Evolutionary conservation across 257 asterid species (phyloP), one percentile per base, ranked within the genome.

Genomic region (Knoxia roxburghii): DNA sequence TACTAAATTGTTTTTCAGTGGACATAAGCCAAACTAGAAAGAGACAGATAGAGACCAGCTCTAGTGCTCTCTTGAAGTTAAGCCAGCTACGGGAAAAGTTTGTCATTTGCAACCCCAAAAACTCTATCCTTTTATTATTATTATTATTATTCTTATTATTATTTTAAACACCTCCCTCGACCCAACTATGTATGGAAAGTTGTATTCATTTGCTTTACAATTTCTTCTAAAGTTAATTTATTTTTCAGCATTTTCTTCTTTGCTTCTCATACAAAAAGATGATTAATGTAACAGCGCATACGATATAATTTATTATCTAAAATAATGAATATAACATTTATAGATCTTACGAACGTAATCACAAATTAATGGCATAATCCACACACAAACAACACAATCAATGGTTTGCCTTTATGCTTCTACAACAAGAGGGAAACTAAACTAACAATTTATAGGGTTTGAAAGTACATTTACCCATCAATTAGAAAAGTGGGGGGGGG

Each of bases 1-100:
- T n/a, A 29, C 64, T 33, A 29, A 6, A 12, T 60, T 33, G 35
- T 6, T 17, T 48, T 48, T 54, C 52, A 80, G 64, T 76, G 77
- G 80, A 50, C 35, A 67, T 60, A 37, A 67, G 70, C 79, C 74
- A 76, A 80, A 71, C 45, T 61, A 74, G 77, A 83, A 69, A 77
- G 65, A 55, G 87, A 84, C 82, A 71, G 69, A 63, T 62, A 65
- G 50, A 68, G 79, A 71, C 72, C 77, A 68, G 74, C 55, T 66
- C 65, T 75, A 61, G 65, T 73, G 74, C 60, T 63, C 53, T 70
- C 67, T 37, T 74, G 81, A 64, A 69, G 55, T 67, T 18, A 18
- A 32, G 45, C 39, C 18, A 18, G 20, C 71, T 72, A 59, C n/a
- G 81, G 77, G 61, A 72, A 64, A 68, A 72, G 68, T 61, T 79